Base-by-base conservation (phyloP, 2,329 filamentous ascomycete genomes). In the Aspergillus versicolor region DNA sequence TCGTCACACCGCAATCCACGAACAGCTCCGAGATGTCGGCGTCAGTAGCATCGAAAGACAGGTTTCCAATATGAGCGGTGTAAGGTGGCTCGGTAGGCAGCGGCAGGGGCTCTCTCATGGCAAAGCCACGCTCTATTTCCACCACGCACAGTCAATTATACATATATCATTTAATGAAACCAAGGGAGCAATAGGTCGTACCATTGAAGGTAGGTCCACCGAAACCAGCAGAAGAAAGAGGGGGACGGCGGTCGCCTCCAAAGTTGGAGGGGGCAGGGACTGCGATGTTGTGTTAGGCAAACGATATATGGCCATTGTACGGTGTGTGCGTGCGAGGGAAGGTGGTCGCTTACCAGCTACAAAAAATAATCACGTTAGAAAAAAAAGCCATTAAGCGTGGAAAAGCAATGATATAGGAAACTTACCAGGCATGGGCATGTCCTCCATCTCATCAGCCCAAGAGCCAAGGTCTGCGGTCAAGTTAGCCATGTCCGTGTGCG, bases 381-480 rank as follows among this genome's bases (percentile, higher is more conserved):
- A 21, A 19, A 19, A 52, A 40, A 17, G 45, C 22, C 30, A 56
- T 42, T 45, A 37, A 30, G 55, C 13, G 32, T n/a, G 15, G 7
- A 37, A 19, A 30, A 19, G 17, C 6, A 37, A 30, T 22, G 22
- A 17, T 2, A 44, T 15, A 30, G 11, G 9, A 3, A 12, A 80
- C 87, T 81, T 83, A 93, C 90, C 81, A 76, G 87, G 85, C 65
- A 90, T 84, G 62, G 84, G 84, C 77, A 83, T 81, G 71, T 96
- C 92, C 78, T 99, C 94, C 81, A 99, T 96, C 76, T 99, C 94
- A 80, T 99, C 95, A 70, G 94, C 94, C 94, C 94, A 99, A 67
- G 94, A 97, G 73, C 93, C 92, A 73, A 88, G 83, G 70, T 84
- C 87, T 89, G 70, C 61, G 63, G 62, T 19, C 21, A 21, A 32